Percentiles rank a stretch among this genome's conserved stretches.
Evolutionary conservation across 2,329 filamentous ascomycete species (phyloP).

Genomic region (Colletotrichum coccodes): DNA sequence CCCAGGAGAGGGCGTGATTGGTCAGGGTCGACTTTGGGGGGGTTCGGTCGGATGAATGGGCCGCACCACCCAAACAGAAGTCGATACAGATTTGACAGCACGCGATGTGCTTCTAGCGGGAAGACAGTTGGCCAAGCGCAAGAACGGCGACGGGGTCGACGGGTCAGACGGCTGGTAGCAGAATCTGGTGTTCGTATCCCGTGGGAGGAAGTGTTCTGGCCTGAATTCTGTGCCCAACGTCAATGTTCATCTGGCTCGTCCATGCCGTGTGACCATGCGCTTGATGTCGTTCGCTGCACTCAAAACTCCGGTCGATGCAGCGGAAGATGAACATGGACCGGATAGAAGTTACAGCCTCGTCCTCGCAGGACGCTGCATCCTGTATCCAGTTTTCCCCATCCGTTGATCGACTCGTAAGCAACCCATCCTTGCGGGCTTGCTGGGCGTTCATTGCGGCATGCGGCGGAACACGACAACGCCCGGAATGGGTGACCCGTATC

Average conservation of each 20-base stretch:
- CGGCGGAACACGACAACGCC: background rate
- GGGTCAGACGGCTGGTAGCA: constrained; percentile 15
- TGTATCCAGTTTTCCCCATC: background rate
- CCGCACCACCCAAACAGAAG: constrained; percentile 12
- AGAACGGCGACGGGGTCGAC: background rate
- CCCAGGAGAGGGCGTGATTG: constrained; percentile 39
- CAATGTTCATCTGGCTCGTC: background rate
- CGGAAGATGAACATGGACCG: background rate
- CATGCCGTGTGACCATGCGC: constrained; percentile 18
- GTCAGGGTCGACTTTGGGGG: constrained; percentile 37
- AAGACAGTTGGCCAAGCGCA: background rate
- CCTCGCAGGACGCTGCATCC: background rate
- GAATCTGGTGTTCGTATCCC: constrained; percentile 25
- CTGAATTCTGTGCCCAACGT: background rate
- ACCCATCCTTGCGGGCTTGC: background rate
- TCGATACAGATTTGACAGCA: constrained; percentile 22
- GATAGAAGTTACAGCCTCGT: background rate
- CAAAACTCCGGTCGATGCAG: background rate
- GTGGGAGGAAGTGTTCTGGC: background rate
- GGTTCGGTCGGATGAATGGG: constrained; percentile 36
- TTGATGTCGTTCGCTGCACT: background rate
- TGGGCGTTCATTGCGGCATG: background rate
- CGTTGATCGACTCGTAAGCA: background rate
- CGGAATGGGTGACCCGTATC: background rate
- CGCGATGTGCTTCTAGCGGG: background rate